Evolutionary conservation across 208 protist genomes (phyloP).

Genomic region (Trypanosoma platydactyli): DNA sequence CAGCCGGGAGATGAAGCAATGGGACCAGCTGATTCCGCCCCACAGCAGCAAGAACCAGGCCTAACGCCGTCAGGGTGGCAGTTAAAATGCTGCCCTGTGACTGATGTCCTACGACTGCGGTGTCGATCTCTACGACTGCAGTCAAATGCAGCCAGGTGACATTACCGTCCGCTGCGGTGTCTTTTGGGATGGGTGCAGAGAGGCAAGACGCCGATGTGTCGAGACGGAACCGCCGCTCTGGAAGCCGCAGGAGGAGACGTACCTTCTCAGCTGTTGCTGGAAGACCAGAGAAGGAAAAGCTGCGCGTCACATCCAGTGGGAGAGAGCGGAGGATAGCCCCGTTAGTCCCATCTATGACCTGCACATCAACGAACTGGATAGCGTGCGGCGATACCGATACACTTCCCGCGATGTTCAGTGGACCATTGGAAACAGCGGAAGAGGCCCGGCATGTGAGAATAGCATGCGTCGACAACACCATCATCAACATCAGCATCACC

Average conservation of each 20-base stretch:
- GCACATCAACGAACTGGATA: slow-evolving; percentile 56
- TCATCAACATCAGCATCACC: no score
- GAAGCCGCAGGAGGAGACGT: slow-evolving; percentile 46
- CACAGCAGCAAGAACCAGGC: slow-evolving; percentile 32
- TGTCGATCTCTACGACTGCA: slow-evolving; percentile 14
- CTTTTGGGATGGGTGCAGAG: slow-evolving; percentile 28
- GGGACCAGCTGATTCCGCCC: slow-evolving; percentile 39
- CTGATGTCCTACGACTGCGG: background rate
- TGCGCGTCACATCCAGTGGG: slow-evolving; percentile 54
- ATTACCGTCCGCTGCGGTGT: slow-evolving; percentile 1
- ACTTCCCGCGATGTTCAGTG: slow-evolving; percentile 47
- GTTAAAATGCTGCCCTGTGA: slow-evolving; percentile 26
- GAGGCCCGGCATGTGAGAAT: background rate
- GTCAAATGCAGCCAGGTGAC: slow-evolving; percentile 42
- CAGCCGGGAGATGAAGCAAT: slow-evolving; percentile 32
- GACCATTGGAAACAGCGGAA: background rate
- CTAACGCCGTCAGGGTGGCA: slow-evolving; percentile 28
- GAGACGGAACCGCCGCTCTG: slow-evolving; percentile 38
- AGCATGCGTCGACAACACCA: background rate
- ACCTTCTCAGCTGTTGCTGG: slow-evolving; percentile 38
- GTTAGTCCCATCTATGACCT: slow-evolving; percentile 51
- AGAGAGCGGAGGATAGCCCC: slow-evolving; percentile 56
- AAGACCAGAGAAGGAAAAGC: slow-evolving; percentile 64
- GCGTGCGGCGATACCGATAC: slow-evolving; percentile 42
- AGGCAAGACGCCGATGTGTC: slow-evolving; percentile 42